A percentile compares a stretch with the other conserved stretches of the same genome.
These are phyloP conservation scores for Fusarium compactum DNA, from an alignment of 2,329 filamentous ascomycete genomes.

Conservation along the genomic window DNA sequence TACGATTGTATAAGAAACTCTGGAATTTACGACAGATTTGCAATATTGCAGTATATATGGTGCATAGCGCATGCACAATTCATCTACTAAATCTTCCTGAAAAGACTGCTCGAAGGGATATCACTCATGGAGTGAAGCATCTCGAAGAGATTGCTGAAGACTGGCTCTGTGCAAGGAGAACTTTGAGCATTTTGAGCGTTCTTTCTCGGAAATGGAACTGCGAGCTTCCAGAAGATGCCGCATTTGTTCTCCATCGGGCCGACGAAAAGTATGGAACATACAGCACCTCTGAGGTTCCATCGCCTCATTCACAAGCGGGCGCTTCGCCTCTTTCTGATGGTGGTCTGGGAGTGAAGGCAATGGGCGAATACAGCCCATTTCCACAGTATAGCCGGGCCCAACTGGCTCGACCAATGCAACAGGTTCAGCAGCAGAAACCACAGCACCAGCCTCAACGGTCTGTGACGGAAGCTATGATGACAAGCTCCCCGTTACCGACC, in stretches of 20 bases:
- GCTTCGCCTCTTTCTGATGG: constrained; percentile 50
- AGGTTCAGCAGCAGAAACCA: constrained; percentile 27
- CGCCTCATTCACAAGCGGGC: constrained; percentile 58
- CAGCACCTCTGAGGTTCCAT: constrained; percentile 70
- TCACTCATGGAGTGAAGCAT: constrained; percentile 90
- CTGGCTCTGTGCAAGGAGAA: constrained; percentile 90
- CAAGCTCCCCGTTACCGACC: constrained; percentile 25
- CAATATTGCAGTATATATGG: constrained; percentile 96
- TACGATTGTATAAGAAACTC: constrained; percentile 91
- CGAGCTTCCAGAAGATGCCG: constrained; percentile 85
- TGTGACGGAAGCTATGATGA: constrained; percentile 29
- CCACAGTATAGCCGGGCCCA: constrained; percentile 51
- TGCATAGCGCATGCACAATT: constrained; percentile 93
- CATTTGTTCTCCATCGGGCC: constrained; percentile 78
- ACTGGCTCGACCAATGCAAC: constrained; percentile 41
- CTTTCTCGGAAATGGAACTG: constrained; percentile 91
- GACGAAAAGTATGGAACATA: constrained; percentile 84
- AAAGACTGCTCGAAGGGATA: constrained; percentile 88
- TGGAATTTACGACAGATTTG: constrained; percentile 94
- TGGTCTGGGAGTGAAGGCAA: constrained; percentile 36
- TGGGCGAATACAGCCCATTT: constrained; percentile 53
- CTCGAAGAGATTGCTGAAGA: constrained; percentile 96
- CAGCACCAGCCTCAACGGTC: constrained; percentile 29
- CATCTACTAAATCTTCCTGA: constrained; percentile 94
- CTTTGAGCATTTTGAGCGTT: constrained; percentile 85